Evolutionary conservation across 202 grass and related monocot genomes (phyloP).

Genomic region (Setaria italica): DNA sequence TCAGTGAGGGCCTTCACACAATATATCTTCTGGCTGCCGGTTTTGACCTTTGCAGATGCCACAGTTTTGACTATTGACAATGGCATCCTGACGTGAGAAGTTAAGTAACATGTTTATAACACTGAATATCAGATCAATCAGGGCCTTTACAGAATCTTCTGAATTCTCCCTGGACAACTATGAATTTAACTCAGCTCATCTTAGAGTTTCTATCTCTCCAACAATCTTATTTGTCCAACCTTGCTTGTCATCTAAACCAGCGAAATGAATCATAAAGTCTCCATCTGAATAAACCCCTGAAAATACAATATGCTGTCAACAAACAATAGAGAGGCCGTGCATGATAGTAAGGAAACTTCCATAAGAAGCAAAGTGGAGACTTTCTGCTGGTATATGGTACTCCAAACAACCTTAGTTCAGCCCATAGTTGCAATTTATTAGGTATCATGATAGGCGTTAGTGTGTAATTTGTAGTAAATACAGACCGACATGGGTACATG

Average conservation of each 20-base stretch:
- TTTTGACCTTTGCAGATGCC: not conserved
- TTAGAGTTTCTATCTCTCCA: constrained; percentile 39
- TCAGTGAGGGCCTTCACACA: not conserved
- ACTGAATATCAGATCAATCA: not conserved
- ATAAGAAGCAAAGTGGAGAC: not conserved
- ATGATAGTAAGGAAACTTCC: not conserved
- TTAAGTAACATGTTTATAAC: not conserved
- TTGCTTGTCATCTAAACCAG: constrained; percentile 77
- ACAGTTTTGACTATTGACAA: not conserved
- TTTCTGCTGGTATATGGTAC: constrained; percentile 5
- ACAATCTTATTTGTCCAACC: constrained; percentile 71
- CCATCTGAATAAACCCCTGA: constrained; percentile 92
- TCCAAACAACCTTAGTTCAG: not conserved
- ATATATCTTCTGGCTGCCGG: not conserved
- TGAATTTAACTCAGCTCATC: constrained; percentile 14
- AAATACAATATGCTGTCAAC: constrained; percentile 3
- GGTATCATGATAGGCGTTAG: not conserved
- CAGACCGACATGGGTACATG: not conserved
- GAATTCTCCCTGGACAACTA: not conserved
- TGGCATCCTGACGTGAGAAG: not conserved
- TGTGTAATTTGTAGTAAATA: not conserved
- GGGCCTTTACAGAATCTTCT: not conserved
- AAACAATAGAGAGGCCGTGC: constrained; percentile 15
- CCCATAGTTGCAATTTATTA: not conserved
- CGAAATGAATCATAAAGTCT: constrained; percentile 92